These are phyloP conservation scores for Trichophyton simii DNA, from an alignment of 2,329 filamentous ascomycete species.

Conservation along the genomic window DNA sequence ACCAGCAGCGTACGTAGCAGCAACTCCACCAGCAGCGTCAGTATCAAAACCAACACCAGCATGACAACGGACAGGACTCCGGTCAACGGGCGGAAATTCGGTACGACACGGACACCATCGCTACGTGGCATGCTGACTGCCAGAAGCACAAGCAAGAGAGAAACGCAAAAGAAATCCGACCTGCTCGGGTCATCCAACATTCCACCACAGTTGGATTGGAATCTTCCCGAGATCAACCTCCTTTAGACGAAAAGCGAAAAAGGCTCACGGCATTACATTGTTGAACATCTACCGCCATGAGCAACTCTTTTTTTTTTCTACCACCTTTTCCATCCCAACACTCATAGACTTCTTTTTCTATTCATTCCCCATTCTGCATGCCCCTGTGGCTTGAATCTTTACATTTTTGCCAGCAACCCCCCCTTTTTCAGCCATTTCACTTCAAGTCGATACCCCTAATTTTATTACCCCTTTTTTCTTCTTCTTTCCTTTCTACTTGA, in stretches of 20 bases:
- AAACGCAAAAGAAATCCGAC: background rate
- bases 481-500: background rate
- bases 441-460: constrained; percentile 1
- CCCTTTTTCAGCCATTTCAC: background rate
- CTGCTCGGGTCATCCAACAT: background rate
- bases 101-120: background rate
- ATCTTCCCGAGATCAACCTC: background rate
- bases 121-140: background rate
- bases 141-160: background rate
- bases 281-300: background rate
- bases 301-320: background rate
- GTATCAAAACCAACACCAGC: background rate
- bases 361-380: background rate
- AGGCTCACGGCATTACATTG: background rate
- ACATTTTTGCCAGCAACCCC: background rate
- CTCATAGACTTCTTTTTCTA: background rate
- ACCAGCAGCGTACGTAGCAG: constrained; percentile 4
- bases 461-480: background rate
- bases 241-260: background rate
- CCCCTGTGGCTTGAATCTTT: background rate
- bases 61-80: background rate
- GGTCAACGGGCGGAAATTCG: background rate
- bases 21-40: constrained; percentile 1
- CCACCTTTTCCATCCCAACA: background rate
- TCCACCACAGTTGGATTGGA: constrained; percentile 1